These are phyloP conservation scores for Chionographis japonica DNA, from an alignment of 106 monocot genomes.

Conservation along the genomic window DNA sequence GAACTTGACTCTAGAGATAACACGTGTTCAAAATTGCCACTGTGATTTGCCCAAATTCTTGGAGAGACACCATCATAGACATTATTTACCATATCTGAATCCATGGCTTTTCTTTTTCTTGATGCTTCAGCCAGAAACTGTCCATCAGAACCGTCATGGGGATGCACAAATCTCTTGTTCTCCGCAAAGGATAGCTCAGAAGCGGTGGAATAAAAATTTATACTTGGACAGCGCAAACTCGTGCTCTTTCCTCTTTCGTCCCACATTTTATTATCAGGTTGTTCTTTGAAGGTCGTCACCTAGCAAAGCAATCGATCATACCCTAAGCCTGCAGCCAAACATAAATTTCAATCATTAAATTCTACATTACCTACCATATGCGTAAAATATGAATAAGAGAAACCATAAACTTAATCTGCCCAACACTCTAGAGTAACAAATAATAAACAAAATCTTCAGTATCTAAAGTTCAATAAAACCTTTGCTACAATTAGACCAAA, in stretches of 20 bases:
- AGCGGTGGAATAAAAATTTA: conserved; percentile 14
- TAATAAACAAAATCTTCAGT: too few relatives aligned
- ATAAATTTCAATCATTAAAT: not conserved
- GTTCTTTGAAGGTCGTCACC: not conserved
- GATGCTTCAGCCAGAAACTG: conserved; percentile 19
- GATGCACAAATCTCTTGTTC: conserved; percentile 4
- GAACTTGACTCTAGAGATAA: not conserved
- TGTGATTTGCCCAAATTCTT: not conserved
- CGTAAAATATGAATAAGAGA: too few relatives aligned
- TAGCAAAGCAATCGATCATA: conserved; percentile 2
- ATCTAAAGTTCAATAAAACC: too few relatives aligned
- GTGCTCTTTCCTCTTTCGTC: conserved; percentile 14
- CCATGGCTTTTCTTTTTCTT: conserved; percentile 32
- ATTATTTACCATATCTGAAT: not conserved
- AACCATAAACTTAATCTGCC: too few relatives aligned
- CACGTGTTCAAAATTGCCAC: not conserved
- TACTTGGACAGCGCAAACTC: conserved; percentile 4
- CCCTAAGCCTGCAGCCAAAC: not conserved
- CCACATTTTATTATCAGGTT: conserved; percentile 13
- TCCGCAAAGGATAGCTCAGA: conserved; percentile 2
- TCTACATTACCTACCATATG: too few relatives aligned
- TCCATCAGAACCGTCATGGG: conserved; percentile 5
- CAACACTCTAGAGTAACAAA: too few relatives aligned
- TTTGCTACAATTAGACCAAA: too few relatives aligned
- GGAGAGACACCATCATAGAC: not conserved